Evolutionary conservation across 441 rosid genomes (phyloP).

Genomic region (Viola pubescens): DNA sequence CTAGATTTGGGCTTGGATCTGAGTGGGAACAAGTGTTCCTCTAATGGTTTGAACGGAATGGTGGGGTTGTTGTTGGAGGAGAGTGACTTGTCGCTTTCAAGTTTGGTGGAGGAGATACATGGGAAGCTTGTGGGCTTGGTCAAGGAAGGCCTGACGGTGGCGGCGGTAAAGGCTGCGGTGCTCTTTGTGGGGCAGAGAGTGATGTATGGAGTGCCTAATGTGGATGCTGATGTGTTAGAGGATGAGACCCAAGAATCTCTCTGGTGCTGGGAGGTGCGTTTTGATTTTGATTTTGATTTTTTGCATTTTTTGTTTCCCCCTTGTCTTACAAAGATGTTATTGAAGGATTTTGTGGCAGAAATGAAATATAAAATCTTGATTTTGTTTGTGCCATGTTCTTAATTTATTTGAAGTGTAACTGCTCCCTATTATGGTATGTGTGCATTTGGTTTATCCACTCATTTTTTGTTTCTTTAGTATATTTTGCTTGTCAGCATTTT

Average conservation of each 20-base stretch:
- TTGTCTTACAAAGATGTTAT: too few relatives aligned
- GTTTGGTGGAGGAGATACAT: constrained; percentile 45
- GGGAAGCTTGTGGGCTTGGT: constrained; percentile 28
- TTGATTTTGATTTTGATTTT: too few relatives aligned
- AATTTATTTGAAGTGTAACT: too few relatives aligned
- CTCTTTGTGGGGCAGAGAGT: constrained; percentile 66
- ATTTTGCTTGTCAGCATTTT: too few relatives aligned
- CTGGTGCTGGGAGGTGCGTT: constrained; percentile 95
- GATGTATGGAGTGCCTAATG: constrained; percentile 54
- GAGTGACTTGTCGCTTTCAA: constrained; percentile 48
- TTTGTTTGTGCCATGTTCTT: too few relatives aligned
- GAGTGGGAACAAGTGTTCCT: constrained; percentile 20
- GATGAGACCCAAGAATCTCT: constrained; percentile 50
- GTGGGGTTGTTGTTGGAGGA: constrained; percentile 72
- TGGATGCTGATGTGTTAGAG: constrained; percentile 75
- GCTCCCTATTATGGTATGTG: too few relatives aligned
- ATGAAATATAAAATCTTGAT: too few relatives aligned
- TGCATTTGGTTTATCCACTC: too few relatives aligned
- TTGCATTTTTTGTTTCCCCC: too few relatives aligned
- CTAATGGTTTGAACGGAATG: constrained; percentile 25
- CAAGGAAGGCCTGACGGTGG: constrained; percentile 21
- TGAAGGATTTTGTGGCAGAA: too few relatives aligned
- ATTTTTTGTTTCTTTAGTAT: too few relatives aligned
- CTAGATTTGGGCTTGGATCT: constrained; percentile 16
- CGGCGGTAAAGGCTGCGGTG: constrained; percentile 51